Base-by-base conservation (phyloP, 1,139 yeast species). In the Candida sojae region DNA sequence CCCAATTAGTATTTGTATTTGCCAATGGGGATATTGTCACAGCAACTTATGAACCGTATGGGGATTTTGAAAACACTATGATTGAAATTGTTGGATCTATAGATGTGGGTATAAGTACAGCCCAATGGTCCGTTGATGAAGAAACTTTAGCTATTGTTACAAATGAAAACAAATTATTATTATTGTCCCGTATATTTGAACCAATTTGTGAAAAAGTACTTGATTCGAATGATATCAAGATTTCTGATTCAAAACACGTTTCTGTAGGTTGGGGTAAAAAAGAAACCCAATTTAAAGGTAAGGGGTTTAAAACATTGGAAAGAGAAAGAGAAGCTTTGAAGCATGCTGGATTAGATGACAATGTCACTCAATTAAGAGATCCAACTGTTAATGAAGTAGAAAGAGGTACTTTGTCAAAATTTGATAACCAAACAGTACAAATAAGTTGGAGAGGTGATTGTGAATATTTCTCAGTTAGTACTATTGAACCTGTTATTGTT, bases 251-350 rank as follows among this genome's bases (percentile, higher is more conserved):
- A 3, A 86, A 86, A 57, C 97, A 93, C 61, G 97, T 95, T 32
- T 86, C 96, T 21, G 97, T 93, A 35, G 99, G 99, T 17, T 95
- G 99, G 99, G 99, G 99, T 60, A 88, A 88, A 57, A 85, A 87
- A 54, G 99, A 93, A 66, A 95, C 99, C 0, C 99, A 95, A 67
- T 95, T 95, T 66, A 86, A 88, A 66, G 99, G 99, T 44, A 85
- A 82, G 59, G 99, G 99, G 51, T 93, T 90, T 39, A 84, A 85
- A 58, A 92, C 89, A n/a, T 60, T 80, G 53, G 93, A 87, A 65
- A 77, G 92, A 66, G 87, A 83, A 58, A 62, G 70, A 49, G 70
- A 69, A 44, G 79, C 86, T 26, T 73, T 86, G 56, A 81, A 79
- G 57, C 84, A 85, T 53, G 84, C 91, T 1, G 93, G 92, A 11